Evolutionary conservation across 2,329 filamentous ascomycete genomes (phyloP), one percentile per base, ranked within the genome.

Genomic region (Apiospora arundinis): DNA sequence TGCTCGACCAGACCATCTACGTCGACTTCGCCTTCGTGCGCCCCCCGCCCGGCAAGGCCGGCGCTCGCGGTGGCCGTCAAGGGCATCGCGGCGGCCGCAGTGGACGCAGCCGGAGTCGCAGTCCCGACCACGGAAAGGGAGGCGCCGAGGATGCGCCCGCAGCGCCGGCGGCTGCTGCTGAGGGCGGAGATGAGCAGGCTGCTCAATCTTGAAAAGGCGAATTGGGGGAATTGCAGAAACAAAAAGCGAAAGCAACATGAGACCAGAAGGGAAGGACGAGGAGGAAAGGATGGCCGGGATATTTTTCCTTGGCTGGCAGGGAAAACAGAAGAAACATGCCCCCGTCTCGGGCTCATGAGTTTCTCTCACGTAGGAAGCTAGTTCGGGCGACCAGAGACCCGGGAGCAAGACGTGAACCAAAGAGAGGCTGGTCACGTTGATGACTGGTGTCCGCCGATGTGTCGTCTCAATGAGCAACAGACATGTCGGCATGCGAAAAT

Each of bases 21-120:
- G 93, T 95, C 73, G 93, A 96, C 83, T 96, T 95, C 82, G 94
- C 93, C 1, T 96, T 96, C 80, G 93, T 96, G 72, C 86, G 93
- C 67, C 93, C 93, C 71, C 93, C 93, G 21, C 92, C 91, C 23
- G 87, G 85, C 70, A 91, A 91, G 79, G 83, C 82, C 25, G 80
- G 83, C 44, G 80, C 42, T 32, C 45, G 81, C 2, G 82, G 83
- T 18, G 81, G 82, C 2, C 79, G 85, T 45, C 82, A 81, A 60
- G 81, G 80, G 66, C 79, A 80, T 68, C 77, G 81, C 12, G 80
- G 81, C 40, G 77, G 80, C 18, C 83, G 84, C 48, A 77, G 87
- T 70, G 86, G 85, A 74, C 83, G 87, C 65, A 85, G 83, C 69
- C 81, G 83, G 25, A 88, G 86, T 76, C 80, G 85, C 60, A 88